A percentile compares a stretch with the other conserved stretches of the same genome.
Evolutionary conservation across 306 rosid genomes (phyloP).

Genomic region (Carpinus fangiana): DNA sequence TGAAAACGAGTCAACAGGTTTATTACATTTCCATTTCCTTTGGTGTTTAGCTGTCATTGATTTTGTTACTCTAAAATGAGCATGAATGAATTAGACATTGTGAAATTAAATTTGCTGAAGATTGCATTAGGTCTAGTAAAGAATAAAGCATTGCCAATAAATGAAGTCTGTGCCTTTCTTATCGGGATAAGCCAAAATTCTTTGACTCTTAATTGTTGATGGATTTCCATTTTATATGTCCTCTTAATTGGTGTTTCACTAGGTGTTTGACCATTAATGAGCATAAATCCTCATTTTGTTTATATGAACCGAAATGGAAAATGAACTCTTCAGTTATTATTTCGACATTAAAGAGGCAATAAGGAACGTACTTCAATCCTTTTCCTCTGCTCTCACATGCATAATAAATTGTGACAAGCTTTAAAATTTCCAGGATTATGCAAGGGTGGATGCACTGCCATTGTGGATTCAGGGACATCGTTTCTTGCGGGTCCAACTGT

Average conservation of each 20-base stretch:
- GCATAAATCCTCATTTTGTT: neutral
- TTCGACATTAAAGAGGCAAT: neutral
- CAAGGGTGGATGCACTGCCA: constrained; percentile 55
- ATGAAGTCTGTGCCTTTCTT: constrained; percentile 2
- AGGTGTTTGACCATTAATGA: neutral
- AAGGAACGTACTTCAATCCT: neutral
- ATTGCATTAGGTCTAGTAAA: neutral
- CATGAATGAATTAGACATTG: neutral
- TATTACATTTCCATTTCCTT: constrained; percentile 10
- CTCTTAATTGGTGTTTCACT: neutral
- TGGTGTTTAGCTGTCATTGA: constrained; percentile 10
- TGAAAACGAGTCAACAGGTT: constrained; percentile 66
- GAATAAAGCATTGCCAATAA: too few relatives aligned
- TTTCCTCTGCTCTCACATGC: neutral
- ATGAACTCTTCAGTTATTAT: neutral
- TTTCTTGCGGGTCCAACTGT: constrained; percentile 78
- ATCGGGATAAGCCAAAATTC: constrained; percentile 4
- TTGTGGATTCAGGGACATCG: constrained; percentile 71
- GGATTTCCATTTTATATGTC: neutral
- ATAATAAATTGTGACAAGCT: neutral
- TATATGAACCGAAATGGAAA: neutral
- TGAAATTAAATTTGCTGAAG: neutral
- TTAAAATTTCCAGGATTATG: constrained; percentile 54
- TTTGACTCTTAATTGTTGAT: neutral
- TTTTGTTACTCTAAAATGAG: constrained; percentile 1